phyloP scores from a whole-genome alignment of 257 asterid genomes.

The Solanum ahanhuiri region DNA sequence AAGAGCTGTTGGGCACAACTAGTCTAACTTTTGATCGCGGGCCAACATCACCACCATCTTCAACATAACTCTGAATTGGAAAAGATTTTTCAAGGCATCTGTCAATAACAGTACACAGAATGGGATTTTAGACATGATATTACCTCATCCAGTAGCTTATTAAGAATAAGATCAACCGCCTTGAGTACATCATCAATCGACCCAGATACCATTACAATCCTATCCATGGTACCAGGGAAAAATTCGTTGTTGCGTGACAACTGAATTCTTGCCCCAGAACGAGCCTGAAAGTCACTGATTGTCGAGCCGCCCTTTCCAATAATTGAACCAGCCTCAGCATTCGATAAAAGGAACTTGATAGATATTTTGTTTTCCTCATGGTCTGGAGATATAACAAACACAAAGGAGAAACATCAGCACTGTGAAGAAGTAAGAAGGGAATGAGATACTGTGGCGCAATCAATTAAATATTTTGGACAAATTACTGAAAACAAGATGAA shows the following conservation, averaged over 20 bases:
- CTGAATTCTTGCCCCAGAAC: conserved; percentile 89
- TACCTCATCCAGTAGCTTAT: conserved; percentile 81
- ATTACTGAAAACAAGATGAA: neutral
- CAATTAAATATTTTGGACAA: neutral
- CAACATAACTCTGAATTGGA: conserved; percentile 53
- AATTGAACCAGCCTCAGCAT: conserved; percentile 97
- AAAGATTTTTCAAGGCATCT: neutral
- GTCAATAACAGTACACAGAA: neutral
- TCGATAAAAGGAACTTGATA: conserved; percentile 83
- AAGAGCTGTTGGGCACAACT: conserved; percentile 90
- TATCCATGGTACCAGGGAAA: conserved; percentile 39
- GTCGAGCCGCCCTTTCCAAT: conserved; percentile 96
- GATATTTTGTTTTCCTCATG: conserved; percentile 69
- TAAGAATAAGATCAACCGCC: conserved; percentile 72
- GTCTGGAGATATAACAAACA: conserved; percentile 11
- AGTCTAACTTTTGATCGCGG: conserved; percentile 65
- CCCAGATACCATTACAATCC: conserved; percentile 90
- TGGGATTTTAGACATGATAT: neutral
- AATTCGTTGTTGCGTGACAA: conserved; percentile 70
- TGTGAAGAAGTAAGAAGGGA: neutral
- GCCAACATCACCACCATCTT: conserved; percentile 60
- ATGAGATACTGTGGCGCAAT: neutral
- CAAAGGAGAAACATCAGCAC: neutral
- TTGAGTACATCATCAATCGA: conserved; percentile 49
- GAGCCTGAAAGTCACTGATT: conserved; percentile 78